Percentiles rank a stretch among this genome's conserved stretches.
Conservation (phyloP, 768 basidiomycete genomes). For the Pisolithus microcarpus region DNA sequence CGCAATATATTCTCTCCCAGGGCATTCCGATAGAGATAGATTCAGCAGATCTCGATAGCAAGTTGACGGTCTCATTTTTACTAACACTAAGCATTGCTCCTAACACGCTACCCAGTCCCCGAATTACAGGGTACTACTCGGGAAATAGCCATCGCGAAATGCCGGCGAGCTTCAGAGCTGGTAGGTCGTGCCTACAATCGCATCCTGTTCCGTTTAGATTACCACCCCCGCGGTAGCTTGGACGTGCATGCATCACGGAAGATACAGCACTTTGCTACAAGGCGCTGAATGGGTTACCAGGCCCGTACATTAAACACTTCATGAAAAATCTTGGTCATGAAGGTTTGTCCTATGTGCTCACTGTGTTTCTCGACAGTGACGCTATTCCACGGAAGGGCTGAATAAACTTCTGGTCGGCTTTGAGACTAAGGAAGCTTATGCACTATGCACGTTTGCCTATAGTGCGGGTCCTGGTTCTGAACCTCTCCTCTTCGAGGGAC, state of each 20-base stretch:
- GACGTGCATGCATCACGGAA: slow-evolving; percentile 67
- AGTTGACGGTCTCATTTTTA: slow-evolving; percentile 24
- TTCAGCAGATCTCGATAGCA: slow-evolving; percentile 74
- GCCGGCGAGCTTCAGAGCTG: slow-evolving; percentile 74
- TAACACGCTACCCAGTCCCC: slow-evolving; percentile 50
- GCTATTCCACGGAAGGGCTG: slow-evolving; percentile 43
- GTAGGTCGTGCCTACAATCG: slow-evolving; percentile 31
- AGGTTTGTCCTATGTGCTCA: slow-evolving; percentile 36
- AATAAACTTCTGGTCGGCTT: slow-evolving; percentile 79
- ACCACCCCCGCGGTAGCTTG: slow-evolving; percentile 27
- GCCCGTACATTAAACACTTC: slow-evolving; percentile 97
- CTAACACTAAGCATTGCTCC: background rate
- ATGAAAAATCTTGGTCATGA: slow-evolving; percentile 76
- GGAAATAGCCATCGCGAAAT: slow-evolving; percentile 86
- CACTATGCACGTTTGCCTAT: slow-evolving; percentile 95
- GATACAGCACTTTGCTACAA: slow-evolving; percentile 92
- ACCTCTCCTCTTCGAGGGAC: slow-evolving; percentile 79
- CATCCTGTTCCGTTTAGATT: background rate
- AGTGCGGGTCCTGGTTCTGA: slow-evolving; percentile 74
- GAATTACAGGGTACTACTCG: slow-evolving; percentile 91
- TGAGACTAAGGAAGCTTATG: slow-evolving; percentile 70
- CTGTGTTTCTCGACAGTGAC: background rate
- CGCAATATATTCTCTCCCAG: slow-evolving; percentile 69
- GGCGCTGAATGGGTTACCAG: slow-evolving; percentile 86
- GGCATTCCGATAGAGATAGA: slow-evolving; percentile 67